Percentiles rank a stretch among this genome's conserved stretches.
These are phyloP conservation scores for Diaporthe ilicicola DNA, from an alignment of 2,329 filamentous ascomycete species.

Conservation along the genomic window DNA sequence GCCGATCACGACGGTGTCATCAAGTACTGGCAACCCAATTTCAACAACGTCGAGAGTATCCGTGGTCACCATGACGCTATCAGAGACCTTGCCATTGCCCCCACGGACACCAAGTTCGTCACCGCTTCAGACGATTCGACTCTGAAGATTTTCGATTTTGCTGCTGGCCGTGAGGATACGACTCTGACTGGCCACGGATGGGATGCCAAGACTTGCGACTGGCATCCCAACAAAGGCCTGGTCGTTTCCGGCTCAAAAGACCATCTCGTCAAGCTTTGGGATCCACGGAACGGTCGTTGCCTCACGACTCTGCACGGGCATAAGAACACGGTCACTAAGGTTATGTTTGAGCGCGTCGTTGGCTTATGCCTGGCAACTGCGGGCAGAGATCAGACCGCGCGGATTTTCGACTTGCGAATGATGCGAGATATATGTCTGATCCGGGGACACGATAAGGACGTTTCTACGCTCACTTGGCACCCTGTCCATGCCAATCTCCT, in stretches of 20 bases:
- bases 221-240: slow-evolving; percentile 94
- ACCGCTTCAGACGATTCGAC: slow-evolving; percentile 94
- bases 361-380: slow-evolving; percentile 90
- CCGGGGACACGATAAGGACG: slow-evolving; percentile 94
- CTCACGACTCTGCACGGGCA: slow-evolving; percentile 95
- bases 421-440: slow-evolving; percentile 97
- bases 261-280: slow-evolving; percentile 97
- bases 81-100: slow-evolving; percentile 90
- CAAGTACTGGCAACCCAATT: slow-evolving; percentile 99
- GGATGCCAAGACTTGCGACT: slow-evolving; percentile 97
- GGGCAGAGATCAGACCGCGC: slow-evolving; percentile 89
- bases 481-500: slow-evolving; percentile 89
- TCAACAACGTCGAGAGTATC: slow-evolving; percentile 97
- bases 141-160: slow-evolving; percentile 96
- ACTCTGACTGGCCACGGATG: slow-evolving; percentile 93
- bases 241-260: slow-evolving; percentile 98
- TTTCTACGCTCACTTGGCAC: slow-evolving; percentile 93
- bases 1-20: slow-evolving; percentile 94
- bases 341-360: slow-evolving; percentile 85
- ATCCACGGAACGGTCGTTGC: slow-evolving; percentile 89
- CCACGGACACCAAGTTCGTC: slow-evolving; percentile 94
- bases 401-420: slow-evolving; percentile 95
- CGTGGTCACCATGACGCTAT: slow-evolving; percentile 91
- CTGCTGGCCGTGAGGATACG: slow-evolving; percentile 82
- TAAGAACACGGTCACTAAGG: slow-evolving; percentile 96